These are phyloP conservation scores for Blepharisma stoltei DNA, from an alignment of 73 alveolate genomes.

Conservation along the genomic window DNA sequence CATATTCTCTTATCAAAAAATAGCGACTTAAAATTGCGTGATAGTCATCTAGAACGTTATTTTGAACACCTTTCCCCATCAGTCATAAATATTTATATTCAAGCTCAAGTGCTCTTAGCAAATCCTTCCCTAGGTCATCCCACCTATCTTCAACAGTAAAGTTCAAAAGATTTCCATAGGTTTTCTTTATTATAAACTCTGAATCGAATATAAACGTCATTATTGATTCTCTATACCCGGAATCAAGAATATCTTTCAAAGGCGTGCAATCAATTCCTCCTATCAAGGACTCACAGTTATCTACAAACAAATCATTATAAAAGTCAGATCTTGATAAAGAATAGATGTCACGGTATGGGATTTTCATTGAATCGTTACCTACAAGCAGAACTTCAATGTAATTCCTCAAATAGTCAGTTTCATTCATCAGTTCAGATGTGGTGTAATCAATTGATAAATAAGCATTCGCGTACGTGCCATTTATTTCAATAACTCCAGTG, in stretches of 20 bases:
- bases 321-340: background rate
- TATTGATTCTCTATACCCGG: too few relatives aligned
- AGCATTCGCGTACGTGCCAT: too few relatives aligned
- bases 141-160: too few relatives aligned
- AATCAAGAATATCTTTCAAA: too few relatives aligned
- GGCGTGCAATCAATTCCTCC: background rate
- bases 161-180: too few relatives aligned
- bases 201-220: too few relatives aligned
- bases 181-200: too few relatives aligned
- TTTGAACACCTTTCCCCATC: background rate
- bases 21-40: background rate
- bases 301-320: background rate
- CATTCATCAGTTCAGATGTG: too few relatives aligned
- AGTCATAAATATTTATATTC: background rate
- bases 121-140: background rate
- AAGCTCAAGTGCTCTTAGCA: background rate
- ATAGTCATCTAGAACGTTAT: background rate
- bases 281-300: background rate
- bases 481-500: too few relatives aligned
- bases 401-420: too few relatives aligned
- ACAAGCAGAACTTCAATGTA: background rate
- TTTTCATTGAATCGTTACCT: background rate
- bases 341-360: background rate
- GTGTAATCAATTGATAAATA: too few relatives aligned
- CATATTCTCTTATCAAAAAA: background rate